Base-by-base conservation (phyloP, 106 monocot species). In the Xerophyta viscosa region DNA sequence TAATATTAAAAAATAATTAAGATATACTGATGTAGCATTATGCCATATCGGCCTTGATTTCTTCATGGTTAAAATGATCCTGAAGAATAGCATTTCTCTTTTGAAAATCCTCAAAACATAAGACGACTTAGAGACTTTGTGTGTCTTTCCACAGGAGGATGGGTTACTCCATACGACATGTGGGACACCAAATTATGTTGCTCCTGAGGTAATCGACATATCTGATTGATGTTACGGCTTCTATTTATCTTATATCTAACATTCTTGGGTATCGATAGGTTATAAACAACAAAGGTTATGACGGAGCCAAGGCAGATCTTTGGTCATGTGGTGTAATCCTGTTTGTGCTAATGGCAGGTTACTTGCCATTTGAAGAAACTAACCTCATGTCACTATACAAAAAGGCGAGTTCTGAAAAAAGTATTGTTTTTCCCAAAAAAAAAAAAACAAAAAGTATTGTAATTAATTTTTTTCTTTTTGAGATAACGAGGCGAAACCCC, bases 251-350 rank as follows among this genome's bases (percentile, higher is more conserved):
- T n/a, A n/a, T n/a, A n/a, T n/a, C n/a, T n/a, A n/a, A n/a, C n/a
- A n/a, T n/a, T n/a, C n/a, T n/a, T n/a, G n/a, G n/a, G n/a, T n/a
- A n/a, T n/a, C n/a, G n/a, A n/a, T 17, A 92, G 92, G 87, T 93
- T 30, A 77, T 93, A 30, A 68, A 81, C 17, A 71, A 87, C 60
- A 93, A 84, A 70, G 93, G 93, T 11, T 93, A 93, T 72, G 93
- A 93, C 77, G 93, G 93, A 13, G 79, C 80, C 47, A 87, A 77
- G 63, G 92, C 92, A 39, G 92, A 93, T 62, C 73, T 93, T 20
- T 93, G 92, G 92, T 93, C 92, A 19, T 93, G 93, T 56, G 93
- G 93, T 7, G 80, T 93, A 20, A 83, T 93, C 48, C 87, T 93
- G 57, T 93, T 80, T 61, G 80, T 93, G 33, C 72, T 93, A 11